phyloP scores from a whole-genome alignment of 2,329 filamentous ascomycete genomes.

The Fusarium robinianum region DNA sequence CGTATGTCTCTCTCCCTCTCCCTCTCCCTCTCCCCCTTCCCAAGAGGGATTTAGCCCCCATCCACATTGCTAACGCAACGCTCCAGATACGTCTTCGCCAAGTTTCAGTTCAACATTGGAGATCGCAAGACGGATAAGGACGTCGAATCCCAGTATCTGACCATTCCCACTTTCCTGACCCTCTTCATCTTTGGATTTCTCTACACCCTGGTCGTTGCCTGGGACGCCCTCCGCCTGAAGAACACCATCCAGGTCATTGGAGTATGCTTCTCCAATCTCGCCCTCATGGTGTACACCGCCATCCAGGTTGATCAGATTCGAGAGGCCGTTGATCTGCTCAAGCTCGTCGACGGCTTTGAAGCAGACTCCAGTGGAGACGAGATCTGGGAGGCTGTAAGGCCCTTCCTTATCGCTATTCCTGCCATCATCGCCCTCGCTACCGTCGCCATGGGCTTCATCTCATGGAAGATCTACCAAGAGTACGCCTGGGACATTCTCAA shows the following conservation, averaged over 20 bases:
- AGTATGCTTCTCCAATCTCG: slow-evolving; percentile 88
- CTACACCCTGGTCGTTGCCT: slow-evolving; percentile 87
- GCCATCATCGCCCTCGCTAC: slow-evolving; percentile 79
- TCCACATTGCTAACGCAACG: slow-evolving; percentile 21
- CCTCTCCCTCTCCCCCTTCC: too few species aligned
- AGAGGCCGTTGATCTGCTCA: slow-evolving; percentile 67
- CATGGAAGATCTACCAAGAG: slow-evolving; percentile 97
- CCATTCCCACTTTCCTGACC: slow-evolving; percentile 93
- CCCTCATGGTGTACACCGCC: slow-evolving; percentile 87
- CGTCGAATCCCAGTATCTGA: slow-evolving; percentile 60
- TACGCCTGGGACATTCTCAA: slow-evolving; percentile 99
- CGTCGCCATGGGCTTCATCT: slow-evolving; percentile 71
- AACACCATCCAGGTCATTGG: slow-evolving; percentile 99
- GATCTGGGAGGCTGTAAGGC: slow-evolving; percentile 72
- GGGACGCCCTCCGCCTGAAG: slow-evolving; percentile 90
- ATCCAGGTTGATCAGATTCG: slow-evolving; percentile 92
- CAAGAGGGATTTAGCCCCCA: background rate
- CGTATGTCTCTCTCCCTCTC: slow-evolving; percentile 59
- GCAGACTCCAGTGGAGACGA: slow-evolving; percentile 37
- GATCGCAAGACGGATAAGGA: slow-evolving; percentile 45
- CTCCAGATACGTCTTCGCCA: slow-evolving; percentile 82
- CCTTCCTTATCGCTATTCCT: slow-evolving; percentile 84
- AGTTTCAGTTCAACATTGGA: slow-evolving; percentile 71
- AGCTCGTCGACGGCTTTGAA: slow-evolving; percentile 50
- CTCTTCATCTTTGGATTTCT: slow-evolving; percentile 97